A percentile compares a stretch with the other conserved stretches of the same genome.
These are phyloP conservation scores for Saprolegnia diclina DNA, from an alignment of 352 stramenopile genomes.

Conservation along the genomic window DNA sequence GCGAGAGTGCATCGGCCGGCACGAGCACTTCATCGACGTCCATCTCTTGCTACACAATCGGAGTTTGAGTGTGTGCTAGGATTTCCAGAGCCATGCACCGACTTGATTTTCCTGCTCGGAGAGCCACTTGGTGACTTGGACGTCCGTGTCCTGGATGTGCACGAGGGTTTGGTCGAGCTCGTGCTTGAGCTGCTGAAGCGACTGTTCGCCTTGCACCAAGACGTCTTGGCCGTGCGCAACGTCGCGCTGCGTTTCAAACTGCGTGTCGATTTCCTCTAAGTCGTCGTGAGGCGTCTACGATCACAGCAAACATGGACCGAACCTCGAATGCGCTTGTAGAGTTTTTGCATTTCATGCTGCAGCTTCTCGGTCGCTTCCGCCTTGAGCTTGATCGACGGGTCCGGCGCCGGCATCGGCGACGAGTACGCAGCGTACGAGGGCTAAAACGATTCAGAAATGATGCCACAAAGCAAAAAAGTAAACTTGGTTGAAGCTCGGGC, in stretches of 20 bases:
- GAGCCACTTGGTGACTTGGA: slow-evolving; percentile 57
- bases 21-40: slow-evolving; percentile 76
- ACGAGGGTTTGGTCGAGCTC: slow-evolving; percentile 49
- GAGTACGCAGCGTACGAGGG: slow-evolving; percentile 12
- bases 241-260: slow-evolving; percentile 82
- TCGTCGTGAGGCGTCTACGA: not conserved
- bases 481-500: slow-evolving; percentile 9
- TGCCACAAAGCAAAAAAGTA: not conserved
- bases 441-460: not conserved
- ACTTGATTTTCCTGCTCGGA: slow-evolving; percentile 72
- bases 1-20: slow-evolving; percentile 63
- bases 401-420: slow-evolving; percentile 30
- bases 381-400: slow-evolving; percentile 50
- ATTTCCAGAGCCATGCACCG: not conserved
- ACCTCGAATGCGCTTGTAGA: slow-evolving; percentile 77
- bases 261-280: slow-evolving; percentile 47
- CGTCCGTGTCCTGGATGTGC: slow-evolving; percentile 53
- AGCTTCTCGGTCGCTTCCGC: slow-evolving; percentile 71
- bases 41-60: slow-evolving; percentile 46
- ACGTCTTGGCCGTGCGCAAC: slow-evolving; percentile 73
- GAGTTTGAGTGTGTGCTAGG: not conserved
- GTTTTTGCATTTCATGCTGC: slow-evolving; percentile 67
- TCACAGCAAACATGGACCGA: not conserved
- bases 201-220: slow-evolving; percentile 67
- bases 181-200: slow-evolving; percentile 61